Base-by-base conservation (phyloP, 2,329 filamentous ascomycete genomes). In the Hypoxylon sp. region DNA sequence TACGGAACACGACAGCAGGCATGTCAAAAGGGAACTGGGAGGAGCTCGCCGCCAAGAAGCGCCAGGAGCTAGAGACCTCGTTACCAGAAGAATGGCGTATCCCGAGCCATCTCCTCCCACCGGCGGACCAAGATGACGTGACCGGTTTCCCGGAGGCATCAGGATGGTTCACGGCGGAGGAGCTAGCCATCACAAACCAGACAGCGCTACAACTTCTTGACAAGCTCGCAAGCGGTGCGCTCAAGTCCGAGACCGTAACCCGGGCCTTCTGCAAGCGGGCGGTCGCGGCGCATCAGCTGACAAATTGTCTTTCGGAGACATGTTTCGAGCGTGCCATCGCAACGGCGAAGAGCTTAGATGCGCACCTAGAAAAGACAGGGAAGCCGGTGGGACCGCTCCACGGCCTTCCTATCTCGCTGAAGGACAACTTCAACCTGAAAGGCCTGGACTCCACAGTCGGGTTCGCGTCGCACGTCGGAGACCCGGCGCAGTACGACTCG, bases 391-490 rank as follows among this genome's bases (percentile, higher is more conserved):
- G 88, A 0, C 86, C 87, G 2, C 75, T 91, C 1, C 87, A 90
- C 67, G 88, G 66, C 51, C 73, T 87, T 1, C 84, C 84, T 2
- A 69, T 87, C 20, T 84, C 84, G 0, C 76, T 91, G 35, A 91
- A 91, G 63, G 87, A 90, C 70, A 84, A 86, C 63, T 86, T 89
- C 73, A 79, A 88, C 50, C 71, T 88, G 9, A 66, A 68, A 2
- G 83, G 83, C 4, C 74, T 83, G 8, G 83, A 86, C 55, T 74
- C 81, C 15, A 85, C 83, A 0, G 76, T 87, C 1, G 87, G 87
- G 4, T 86, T 91, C 54, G 79, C 80, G 0, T 78, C 79, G 1
- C 78, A 87, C 48, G 82, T 86, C 3, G 77, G 78, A 27, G 75
- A 85, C 34, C 83, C 86, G 0, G 83, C 76, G 0, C 46, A 63